Base-by-base conservation (phyloP, 2,329 filamentous ascomycete genomes). In the Fonsecaea pedrosoi region DNA sequence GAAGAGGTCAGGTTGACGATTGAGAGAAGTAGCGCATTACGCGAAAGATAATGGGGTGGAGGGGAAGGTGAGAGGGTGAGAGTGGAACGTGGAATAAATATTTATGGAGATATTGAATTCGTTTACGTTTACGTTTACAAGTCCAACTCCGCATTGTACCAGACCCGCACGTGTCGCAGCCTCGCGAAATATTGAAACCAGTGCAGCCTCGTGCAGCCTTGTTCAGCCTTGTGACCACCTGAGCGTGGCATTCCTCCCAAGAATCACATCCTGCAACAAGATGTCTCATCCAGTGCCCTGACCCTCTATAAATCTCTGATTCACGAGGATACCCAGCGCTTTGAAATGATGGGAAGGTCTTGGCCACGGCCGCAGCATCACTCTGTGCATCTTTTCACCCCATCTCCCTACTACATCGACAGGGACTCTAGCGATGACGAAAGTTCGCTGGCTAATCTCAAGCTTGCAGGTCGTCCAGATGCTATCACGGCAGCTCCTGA, bases 61-160 rank as follows among this genome's bases (percentile, higher is more conserved):
- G 45, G 45, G 21, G 8, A 10, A 38, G 8, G 7, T 10, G 37
- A 38, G 8, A 38, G 37, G 18, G n/a, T 25, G 45, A 6, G 7
- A 10, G 18, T 25, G 9, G 9, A 13, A 10, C 45, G 18, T 9
- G 45, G 21, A 25, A 50, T 50, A 50, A 25, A 25, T 50, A 50
- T 50, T 25, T 21, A 25, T 21, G 45, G 21, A 8, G 45, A 25
- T 38, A 25, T 25, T 25, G 18, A 8, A 45, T 6, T 10, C 45
- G 45, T 50, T 50, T 50, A 50, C 45, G 18, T 25, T 50, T 50
- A 50, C 45, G 45, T 50, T 50, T 25, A 50, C 45, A 18, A 42
- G 40, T n/a, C 10, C 40, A 42, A 25, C 45, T 25, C 45, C 45
- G 25, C 45, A 50, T 50, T 50, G 45, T 50, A 50, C 45, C 45